phyloP scores from a whole-genome alignment of 78 protist species.

The Dictyostelium firmibasis region DNA sequence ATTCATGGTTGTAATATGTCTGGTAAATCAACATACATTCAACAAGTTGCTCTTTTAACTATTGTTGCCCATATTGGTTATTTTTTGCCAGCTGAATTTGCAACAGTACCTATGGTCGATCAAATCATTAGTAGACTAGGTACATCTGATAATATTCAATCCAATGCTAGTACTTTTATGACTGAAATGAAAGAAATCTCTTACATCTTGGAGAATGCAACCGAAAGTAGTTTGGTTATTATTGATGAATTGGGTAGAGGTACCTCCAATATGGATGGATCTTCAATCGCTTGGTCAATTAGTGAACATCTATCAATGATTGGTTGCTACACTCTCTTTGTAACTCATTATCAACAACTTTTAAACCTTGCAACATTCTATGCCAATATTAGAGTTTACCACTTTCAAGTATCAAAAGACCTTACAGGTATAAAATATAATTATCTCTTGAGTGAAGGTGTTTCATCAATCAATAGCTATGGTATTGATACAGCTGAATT shows the following conservation, averaged over 20 bases:
- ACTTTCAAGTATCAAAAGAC: conserved; percentile 39
- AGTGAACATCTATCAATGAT: conserved; percentile 52
- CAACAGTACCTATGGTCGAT: conserved; percentile 47
- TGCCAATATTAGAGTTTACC: conserved; percentile 38
- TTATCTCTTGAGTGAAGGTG: conserved; percentile 35
- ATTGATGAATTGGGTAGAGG: conserved; percentile 83
- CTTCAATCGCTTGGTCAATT: conserved; percentile 76
- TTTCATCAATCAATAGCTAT: neutral
- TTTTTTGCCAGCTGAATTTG: conserved; percentile 71
- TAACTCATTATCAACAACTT: conserved; percentile 51
- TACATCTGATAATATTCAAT: conserved; percentile 60
- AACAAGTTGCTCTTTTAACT: conserved; percentile 77
- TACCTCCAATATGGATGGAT: conserved; percentile 81
- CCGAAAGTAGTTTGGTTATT: conserved; percentile 59
- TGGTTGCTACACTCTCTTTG: conserved; percentile 63
- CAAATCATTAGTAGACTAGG: conserved; percentile 57
- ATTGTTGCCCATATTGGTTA: conserved; percentile 77
- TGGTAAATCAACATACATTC: conserved; percentile 83
- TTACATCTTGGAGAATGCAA: conserved; percentile 59
- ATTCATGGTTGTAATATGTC: conserved; percentile 82
- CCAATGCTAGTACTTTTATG: conserved; percentile 77
- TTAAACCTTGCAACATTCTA: neutral
- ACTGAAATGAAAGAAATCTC: conserved; percentile 81
- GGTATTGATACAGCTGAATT: conserved; percentile 70
- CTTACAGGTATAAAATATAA: conserved; percentile 18